These are phyloP conservation scores for Xylaria scruposa DNA, from an alignment of 495 filamentous ascomycete genomes.

Conservation along the genomic window DNA sequence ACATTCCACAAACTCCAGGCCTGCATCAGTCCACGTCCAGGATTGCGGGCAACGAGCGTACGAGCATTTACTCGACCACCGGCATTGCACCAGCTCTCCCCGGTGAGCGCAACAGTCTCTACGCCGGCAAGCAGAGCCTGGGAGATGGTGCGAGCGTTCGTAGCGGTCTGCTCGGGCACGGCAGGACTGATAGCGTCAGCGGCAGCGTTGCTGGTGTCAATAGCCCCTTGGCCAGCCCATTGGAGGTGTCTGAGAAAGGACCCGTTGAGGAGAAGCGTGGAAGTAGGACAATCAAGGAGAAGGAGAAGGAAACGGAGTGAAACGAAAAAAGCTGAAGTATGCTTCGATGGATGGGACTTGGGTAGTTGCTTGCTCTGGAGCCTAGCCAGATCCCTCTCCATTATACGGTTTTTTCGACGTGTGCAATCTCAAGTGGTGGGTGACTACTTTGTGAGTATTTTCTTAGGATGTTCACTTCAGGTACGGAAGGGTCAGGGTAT, in stretches of 20 bases:
- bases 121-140: conserved; percentile 69
- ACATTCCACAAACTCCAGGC: conserved; percentile 45
- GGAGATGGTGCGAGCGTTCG: conserved; percentile 81
- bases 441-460: neutral
- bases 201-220: conserved; percentile 72
- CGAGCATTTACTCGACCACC: conserved; percentile 85
- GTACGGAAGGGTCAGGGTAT: conserved; percentile 9
- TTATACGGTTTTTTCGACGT: neutral
- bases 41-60: conserved; percentile 74
- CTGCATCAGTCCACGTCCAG: conserved; percentile 66
- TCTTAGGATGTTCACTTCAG: conserved; percentile 13
- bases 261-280: conserved; percentile 42
- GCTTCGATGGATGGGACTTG: neutral
- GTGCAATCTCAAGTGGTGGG: neutral
- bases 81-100: conserved; percentile 68
- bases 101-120: conserved; percentile 82
- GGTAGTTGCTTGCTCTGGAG: neutral
- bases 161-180: conserved; percentile 78
- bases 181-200: conserved; percentile 79
- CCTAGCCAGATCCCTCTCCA: neutral
- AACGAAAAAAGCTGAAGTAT: neutral
- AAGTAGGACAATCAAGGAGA: conserved; percentile 25
- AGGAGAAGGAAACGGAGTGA: conserved; percentile 27
- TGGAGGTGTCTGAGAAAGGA: conserved; percentile 47
- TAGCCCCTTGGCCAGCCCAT: conserved; percentile 68